Evolutionary conservation across 805 yeast species (phyloP).

Genomic region (Saccharomycopsis fibuligera): DNA sequence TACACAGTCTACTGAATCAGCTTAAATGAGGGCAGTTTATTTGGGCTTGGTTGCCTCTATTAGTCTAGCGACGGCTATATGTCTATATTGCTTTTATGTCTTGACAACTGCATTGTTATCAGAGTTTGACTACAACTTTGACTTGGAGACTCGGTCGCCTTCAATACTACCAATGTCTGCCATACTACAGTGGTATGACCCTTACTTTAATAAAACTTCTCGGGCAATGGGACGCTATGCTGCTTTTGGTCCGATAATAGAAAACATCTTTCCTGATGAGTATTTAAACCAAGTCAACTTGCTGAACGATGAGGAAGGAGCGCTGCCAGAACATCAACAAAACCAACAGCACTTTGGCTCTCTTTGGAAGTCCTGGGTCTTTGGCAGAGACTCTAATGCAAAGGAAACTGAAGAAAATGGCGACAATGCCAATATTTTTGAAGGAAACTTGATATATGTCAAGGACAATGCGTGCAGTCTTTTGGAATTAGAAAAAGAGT

Average conservation of each 20-base stretch:
- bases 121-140: constrained; percentile 12
- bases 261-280: constrained; percentile 2
- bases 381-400: background rate
- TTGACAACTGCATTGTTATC: constrained; percentile 5
- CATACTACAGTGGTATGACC: constrained; percentile 14
- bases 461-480: constrained; percentile 12
- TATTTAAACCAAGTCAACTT: too few species aligned
- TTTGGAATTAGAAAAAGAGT: background rate
- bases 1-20: too few species aligned
- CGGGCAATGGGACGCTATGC: constrained; percentile 18
- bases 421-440: background rate
- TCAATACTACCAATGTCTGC: constrained; percentile 20
- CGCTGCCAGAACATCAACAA: background rate
- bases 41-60: constrained; percentile 10
- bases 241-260: constrained; percentile 19
- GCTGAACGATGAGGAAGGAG: too few species aligned
- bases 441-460: constrained; percentile 11
- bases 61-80: constrained; percentile 6
- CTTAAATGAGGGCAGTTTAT: constrained; percentile 8
- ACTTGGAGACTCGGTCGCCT: constrained; percentile 14
- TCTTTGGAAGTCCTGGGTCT: too few species aligned
- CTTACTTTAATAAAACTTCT: constrained; percentile 11
- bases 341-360: background rate
- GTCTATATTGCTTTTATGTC: constrained; percentile 12
- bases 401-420: background rate